Evolutionary conservation across 73 alveolate genomes (phyloP), one percentile per base, ranked within the genome.

Genomic region (Paramecium sonneborni): DNA sequence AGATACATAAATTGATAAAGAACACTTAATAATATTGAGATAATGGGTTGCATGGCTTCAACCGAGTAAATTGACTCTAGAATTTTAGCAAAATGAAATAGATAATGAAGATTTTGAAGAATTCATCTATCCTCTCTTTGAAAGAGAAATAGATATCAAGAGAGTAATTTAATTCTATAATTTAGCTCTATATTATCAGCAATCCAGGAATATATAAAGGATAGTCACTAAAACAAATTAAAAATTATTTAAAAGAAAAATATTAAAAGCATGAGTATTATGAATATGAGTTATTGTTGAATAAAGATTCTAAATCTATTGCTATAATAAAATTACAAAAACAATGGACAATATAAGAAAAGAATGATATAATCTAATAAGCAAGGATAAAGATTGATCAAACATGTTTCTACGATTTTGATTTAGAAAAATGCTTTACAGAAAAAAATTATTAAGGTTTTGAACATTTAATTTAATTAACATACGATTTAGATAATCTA

Each of bases 201-300:
- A 79, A 79, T 79, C 90, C 90, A 79, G 90, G 90, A 23, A 79
- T 79, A 8, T 79, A 14, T 79, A 79, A 79, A 34, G 90, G 90
- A 14, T 6, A 43, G 14, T 43, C 41, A 15, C 32, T 79, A 18
- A 21, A 28, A 9, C 11, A 79, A 79, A 20, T 79, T 7, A 20
- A 44, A 79, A 10, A 1, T 0, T 43, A 39, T 23, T 44, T 79
- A 20, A 46, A 38, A 44, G 32, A 44, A 23, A 39, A 12, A 34
- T 20, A 79, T 24, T 14, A 23, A 6, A 38, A 44, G 1, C 5
- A 79, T 79, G 30, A 21, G 24, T 24, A 39, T 14, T 79, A 24
- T 79, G 34, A 79, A 8, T 79, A 79, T 23, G 26, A 43, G 41
- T 35, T 79, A 14, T 12, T 43, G 46, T 5, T 24, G 41, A 79